Conservation (phyloP, 805 yeast species). For the Zygosaccharomyces bailii region DNA sequence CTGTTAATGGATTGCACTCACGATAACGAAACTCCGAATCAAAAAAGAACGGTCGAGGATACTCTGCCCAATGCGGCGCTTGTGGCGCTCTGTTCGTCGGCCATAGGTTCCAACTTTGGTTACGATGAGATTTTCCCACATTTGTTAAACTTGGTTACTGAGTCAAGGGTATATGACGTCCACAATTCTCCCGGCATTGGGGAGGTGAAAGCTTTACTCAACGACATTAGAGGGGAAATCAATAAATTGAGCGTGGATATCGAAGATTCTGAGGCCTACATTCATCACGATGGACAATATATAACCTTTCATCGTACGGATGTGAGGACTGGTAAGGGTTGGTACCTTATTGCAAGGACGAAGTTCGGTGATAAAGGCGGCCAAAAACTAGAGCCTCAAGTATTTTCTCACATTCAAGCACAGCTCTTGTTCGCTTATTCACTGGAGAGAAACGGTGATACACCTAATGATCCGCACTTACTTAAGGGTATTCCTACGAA, state of each 20-base stretch:
- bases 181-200: conserved; percentile 61
- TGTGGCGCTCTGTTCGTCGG: conserved; percentile 88
- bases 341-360: conserved; percentile 82
- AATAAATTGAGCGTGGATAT: conserved; percentile 45
- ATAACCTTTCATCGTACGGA: conserved; percentile 86
- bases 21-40: conserved; percentile 86
- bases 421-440: conserved; percentile 56
- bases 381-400: conserved; percentile 57
- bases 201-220: conserved; percentile 58
- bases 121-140: conserved; percentile 89
- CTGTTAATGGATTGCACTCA: conserved; percentile 97
- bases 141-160: conserved; percentile 75
- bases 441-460: conserved; percentile 52
- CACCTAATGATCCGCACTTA: conserved; percentile 35
- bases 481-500: conserved; percentile 67
- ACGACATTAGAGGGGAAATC: conserved; percentile 54
- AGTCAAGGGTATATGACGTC: conserved; percentile 57
- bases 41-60: conserved; percentile 89
- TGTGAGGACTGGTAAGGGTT: conserved; percentile 81
- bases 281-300: conserved; percentile 90
- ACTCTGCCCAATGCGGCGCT: conserved; percentile 93
- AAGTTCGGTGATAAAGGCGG: conserved; percentile 53
- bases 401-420: conserved; percentile 57
- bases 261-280: conserved; percentile 83
- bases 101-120: conserved; percentile 92